Evolutionary conservation across 139 green algal species (phyloP).

Genomic region (Coccomyxa sp.): DNA sequence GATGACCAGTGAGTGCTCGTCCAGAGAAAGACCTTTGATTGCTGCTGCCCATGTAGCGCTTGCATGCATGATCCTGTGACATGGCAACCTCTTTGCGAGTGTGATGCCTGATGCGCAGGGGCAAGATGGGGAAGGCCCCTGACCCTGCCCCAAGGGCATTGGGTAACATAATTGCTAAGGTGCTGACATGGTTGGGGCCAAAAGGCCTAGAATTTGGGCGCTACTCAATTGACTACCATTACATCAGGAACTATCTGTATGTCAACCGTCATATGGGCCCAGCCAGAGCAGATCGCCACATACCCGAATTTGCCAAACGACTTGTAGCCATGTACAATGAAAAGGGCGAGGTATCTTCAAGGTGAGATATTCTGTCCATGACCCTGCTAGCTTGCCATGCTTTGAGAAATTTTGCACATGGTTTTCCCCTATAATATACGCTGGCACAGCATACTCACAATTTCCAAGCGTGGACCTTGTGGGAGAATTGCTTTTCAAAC

Average conservation of each 20-base stretch:
- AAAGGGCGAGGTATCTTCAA: slow-evolving; percentile 28
- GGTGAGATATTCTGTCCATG: too few species aligned
- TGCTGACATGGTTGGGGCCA: slow-evolving; percentile 76
- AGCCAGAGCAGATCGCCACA: slow-evolving; percentile 53
- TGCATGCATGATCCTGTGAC: too few species aligned
- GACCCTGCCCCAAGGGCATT: slow-evolving; percentile 77
- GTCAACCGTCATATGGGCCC: slow-evolving; percentile 60
- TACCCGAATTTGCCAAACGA: slow-evolving; percentile 66
- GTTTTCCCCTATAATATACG: too few species aligned
- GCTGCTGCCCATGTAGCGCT: too few species aligned
- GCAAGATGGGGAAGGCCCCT: slow-evolving; percentile 76
- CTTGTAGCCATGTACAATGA: slow-evolving; percentile 77
- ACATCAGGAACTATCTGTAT: slow-evolving; percentile 89
- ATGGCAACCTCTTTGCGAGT: too few species aligned
- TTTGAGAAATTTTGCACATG: too few species aligned
- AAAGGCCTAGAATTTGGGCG: slow-evolving; percentile 94
- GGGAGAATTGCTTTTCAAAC: too few species aligned
- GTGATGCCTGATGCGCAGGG: slow-evolving; percentile 27
- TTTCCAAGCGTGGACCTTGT: too few species aligned
- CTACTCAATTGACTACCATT: slow-evolving; percentile 97
- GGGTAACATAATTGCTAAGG: slow-evolving; percentile 73
- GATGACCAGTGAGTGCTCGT: background rate
- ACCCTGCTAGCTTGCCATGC: too few species aligned
- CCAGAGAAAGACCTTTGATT: too few species aligned
- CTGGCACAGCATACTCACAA: too few species aligned